Evolutionary conservation across 1,139 yeast species (phyloP), one percentile per base, ranked within the genome.

Genomic region (Geotrichum macrosporum): DNA sequence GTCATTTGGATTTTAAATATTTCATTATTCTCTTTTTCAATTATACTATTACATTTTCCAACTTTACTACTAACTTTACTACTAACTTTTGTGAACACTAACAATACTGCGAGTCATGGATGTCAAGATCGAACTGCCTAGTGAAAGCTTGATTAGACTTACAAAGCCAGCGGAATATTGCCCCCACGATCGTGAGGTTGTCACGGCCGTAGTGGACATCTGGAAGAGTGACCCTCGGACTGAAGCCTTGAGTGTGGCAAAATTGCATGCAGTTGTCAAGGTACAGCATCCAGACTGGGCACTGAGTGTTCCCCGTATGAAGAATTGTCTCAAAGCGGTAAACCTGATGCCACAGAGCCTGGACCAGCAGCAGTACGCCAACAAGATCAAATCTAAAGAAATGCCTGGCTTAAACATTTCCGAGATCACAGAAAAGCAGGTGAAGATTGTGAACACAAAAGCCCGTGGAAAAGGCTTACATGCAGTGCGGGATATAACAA

Each of bases 141-240:
- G 27, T 24, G 27, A 26, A 13, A 21, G 13, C 12, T 15, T 26
- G 3, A 33, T 13, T 18, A 24, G 34, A 13, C 32, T 34, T 3
- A 15, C 20, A 2, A 18, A 15, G 5, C 44, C 39, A 10, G 22
- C 15, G 10, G 29, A 35, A 32, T 53, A 58, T 40, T 46, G 56
- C 5, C 94, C 94, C 2, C 77, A 75, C 53, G 83, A 80, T 50
- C 71, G 84, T 44, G 80, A 81, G 61, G 70, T 84, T 18, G 80
- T 82, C 13, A 79, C 77, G 45, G 77, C 73, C 34, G 80, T 83
- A 21, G 75, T 81, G 44, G 69, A 72, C 6, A 64, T 82, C 18
- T 84, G 94, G 92, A 79, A 77, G 55, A 73, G 74, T 50, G 87
- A 83, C 56, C 80, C 87, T 1, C 65, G 73, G 2, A 75, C 81